phyloP scores from a whole-genome alignment of 495 filamentous ascomycete genomes.

The Aspergillus indologenus region DNA sequence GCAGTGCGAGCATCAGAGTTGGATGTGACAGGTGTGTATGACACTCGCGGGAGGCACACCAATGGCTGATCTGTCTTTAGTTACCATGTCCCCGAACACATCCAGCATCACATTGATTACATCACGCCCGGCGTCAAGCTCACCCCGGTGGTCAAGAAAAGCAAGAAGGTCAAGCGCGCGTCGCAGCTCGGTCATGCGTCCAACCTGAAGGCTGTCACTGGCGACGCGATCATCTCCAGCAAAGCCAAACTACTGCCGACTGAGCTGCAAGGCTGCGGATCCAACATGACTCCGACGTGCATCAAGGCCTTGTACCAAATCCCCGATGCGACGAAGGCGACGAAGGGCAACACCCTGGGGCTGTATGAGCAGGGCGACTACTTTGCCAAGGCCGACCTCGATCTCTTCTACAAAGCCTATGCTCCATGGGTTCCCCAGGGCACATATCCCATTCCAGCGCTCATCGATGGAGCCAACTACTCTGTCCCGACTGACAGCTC shows the following conservation, averaged over 20 bases:
- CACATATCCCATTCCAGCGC: slow-evolving; percentile 39
- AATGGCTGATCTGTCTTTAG: slow-evolving; percentile 19
- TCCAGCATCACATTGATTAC: slow-evolving; percentile 54
- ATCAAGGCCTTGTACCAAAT: slow-evolving; percentile 44
- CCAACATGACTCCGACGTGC: slow-evolving; percentile 31
- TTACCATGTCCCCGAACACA: slow-evolving; percentile 52
- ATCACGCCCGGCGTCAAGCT: slow-evolving; percentile 57
- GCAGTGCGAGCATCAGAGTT: slow-evolving; percentile 42
- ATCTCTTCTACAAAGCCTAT: slow-evolving; percentile 53
- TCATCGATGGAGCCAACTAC: slow-evolving; percentile 38
- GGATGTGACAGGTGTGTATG: slow-evolving; percentile 42
- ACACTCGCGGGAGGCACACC: neutral
- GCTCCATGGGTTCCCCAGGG: slow-evolving; percentile 27
- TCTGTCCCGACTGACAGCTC: slow-evolving; percentile 23
- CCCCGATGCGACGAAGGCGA: slow-evolving; percentile 30
- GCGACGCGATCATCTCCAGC: slow-evolving; percentile 21
- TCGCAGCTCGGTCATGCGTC: slow-evolving; percentile 13
- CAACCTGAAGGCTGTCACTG: slow-evolving; percentile 39
- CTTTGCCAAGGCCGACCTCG: slow-evolving; percentile 54
- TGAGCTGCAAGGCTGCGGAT: slow-evolving; percentile 22
- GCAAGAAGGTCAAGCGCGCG: slow-evolving; percentile 22
- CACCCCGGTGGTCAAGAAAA: slow-evolving; percentile 28
- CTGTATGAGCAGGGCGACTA: slow-evolving; percentile 43
- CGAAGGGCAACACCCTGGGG: slow-evolving; percentile 43
- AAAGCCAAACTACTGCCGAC: slow-evolving; percentile 7